Base-by-base conservation (phyloP, 441 rosid genomes). In the Pelargonium citronellum region DNA sequence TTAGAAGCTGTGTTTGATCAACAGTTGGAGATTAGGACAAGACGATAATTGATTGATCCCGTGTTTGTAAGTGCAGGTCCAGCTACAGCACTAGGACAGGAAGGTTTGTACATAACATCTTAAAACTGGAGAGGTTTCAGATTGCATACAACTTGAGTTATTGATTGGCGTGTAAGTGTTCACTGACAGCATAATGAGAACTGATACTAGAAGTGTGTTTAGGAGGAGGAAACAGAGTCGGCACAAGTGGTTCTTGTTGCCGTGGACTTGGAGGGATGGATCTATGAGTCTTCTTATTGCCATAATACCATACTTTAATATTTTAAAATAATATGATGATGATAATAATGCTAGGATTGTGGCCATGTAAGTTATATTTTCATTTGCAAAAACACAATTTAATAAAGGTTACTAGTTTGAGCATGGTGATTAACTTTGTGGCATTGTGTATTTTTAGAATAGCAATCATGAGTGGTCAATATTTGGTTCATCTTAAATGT, bases 51-150 rank as follows among this genome's bases (percentile, higher is more conserved):
- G 39, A 34, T 34, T 34, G 39, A 34, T 34, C 39, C 39, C 39
- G 39, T 34, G 39, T 34, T 34, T 34, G 39, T 34, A 0, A 34
- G 2, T 34, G 39, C 80, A 82, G 87, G 79, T 77, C 71, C 6
- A 73, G 55, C 67, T 12, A 69, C 43, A 72, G 16, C 49, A 58
- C 27, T 68, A 65, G 78, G 53, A 44, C 46, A 12, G 24, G 44
- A 61, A 66, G 75, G 71, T 24, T 70, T 81, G 83, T 81, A 81
- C 13, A 80, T 81, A 83, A 74, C 53, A 69, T 74, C 71, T 71
- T 69, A 69, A 76, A 73, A 44, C 65, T 60, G 77, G 67, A 66
- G 58, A 74, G 57, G 71, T 53, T 47, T 77, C 43, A 27, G 68
- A 72, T 19, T 44, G 30, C 63, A 70, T 71, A 30, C 47, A 22